Conservation (phyloP, 305 asterid species). For the Lippia alba region DNA sequence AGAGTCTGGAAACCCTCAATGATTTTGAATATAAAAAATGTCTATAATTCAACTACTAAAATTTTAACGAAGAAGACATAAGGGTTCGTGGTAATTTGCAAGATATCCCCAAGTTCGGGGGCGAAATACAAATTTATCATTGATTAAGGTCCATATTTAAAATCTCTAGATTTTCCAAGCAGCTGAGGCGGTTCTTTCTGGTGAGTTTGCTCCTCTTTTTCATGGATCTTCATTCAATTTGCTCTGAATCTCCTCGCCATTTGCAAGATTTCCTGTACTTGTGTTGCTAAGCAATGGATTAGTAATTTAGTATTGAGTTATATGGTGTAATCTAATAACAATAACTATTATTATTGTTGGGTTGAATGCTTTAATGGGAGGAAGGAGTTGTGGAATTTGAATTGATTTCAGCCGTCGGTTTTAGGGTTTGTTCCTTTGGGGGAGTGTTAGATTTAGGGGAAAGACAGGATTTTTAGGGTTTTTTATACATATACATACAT, state of each 20-base stretch:
- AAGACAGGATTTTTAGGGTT: no score
- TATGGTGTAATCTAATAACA: neutral
- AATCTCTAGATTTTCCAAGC: neutral
- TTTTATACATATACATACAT: no score
- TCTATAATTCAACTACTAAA: no score
- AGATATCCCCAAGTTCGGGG: neutral
- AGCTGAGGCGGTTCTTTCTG: neutral
- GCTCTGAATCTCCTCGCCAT: neutral
- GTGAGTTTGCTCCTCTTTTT: neutral
- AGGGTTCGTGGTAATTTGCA: neutral
- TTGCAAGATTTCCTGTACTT: neutral
- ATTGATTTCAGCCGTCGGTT: neutral
- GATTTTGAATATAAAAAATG: no score
- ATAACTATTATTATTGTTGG: neutral
- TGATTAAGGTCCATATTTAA: neutral
- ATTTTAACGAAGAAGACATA: no score
- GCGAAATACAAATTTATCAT: neutral
- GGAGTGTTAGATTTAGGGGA: no score
- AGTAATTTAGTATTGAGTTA: neutral
- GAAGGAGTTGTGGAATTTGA: neutral
- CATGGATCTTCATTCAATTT: neutral
- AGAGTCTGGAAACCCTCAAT: no score
- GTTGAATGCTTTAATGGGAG: neutral
- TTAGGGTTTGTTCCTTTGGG: neutral
- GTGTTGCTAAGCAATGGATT: neutral